phyloP scores from a whole-genome alignment of 371 early-diverging fungal genomes.

The Rhizopus delemar region DNA sequence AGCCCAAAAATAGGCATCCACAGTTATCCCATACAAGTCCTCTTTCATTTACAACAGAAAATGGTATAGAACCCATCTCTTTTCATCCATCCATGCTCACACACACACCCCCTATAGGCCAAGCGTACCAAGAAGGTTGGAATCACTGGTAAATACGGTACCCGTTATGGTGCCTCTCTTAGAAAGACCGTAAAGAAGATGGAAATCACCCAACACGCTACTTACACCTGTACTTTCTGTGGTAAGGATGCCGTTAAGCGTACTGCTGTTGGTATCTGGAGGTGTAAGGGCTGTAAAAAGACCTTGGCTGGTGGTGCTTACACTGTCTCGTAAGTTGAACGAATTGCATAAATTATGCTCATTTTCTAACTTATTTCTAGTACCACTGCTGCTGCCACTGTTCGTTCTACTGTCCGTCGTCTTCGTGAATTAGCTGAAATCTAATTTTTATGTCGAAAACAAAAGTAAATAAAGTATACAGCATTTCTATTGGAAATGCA shows the following conservation, averaged over 20 bases:
- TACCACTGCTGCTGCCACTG: slow-evolving; percentile 92
- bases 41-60: slow-evolving; percentile 8
- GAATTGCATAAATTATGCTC: neutral
- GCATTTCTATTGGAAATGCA: neutral
- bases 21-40: neutral
- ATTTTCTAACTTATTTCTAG: slow-evolving; percentile 28
- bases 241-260: slow-evolving; percentile 98
- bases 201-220: slow-evolving; percentile 99
- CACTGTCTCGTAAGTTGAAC: slow-evolving; percentile 76
- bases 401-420: slow-evolving; percentile 97
- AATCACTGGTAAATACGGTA: slow-evolving; percentile 99
- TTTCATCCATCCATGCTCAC: slow-evolving; percentile 30
- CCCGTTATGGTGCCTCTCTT: slow-evolving; percentile 99
- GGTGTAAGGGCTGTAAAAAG: slow-evolving; percentile 97
- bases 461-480: slow-evolving; percentile 18
- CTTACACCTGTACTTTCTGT: slow-evolving; percentile 99
- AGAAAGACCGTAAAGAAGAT: slow-evolving; percentile 99
- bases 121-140: slow-evolving; percentile 99
- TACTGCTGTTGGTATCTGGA: slow-evolving; percentile 99
- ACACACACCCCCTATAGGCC: slow-evolving; percentile 58
- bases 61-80: slow-evolving; percentile 16
- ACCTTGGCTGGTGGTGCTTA: slow-evolving; percentile 99
- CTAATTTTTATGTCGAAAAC: slow-evolving; percentile 51
- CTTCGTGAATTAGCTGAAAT: slow-evolving; percentile 94
- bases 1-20: neutral